phyloP scores from a whole-genome alignment of 306 rosid species.

The Dalbergia oliveri region DNA sequence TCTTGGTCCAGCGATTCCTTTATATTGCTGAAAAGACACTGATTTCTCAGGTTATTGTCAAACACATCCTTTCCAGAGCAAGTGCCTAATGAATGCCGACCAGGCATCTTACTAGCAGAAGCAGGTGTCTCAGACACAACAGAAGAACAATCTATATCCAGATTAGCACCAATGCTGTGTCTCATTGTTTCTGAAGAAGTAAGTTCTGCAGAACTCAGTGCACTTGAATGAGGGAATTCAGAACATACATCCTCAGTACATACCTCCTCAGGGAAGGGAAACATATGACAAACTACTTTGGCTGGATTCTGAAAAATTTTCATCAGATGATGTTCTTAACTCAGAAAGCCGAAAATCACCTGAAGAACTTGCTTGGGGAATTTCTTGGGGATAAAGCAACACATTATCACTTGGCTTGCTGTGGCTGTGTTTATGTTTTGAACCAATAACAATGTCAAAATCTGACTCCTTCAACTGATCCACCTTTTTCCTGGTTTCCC shows the following conservation, averaged over 20 bases:
- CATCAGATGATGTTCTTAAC: constrained; percentile 58
- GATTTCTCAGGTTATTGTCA: constrained; percentile 45
- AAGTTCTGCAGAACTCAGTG: constrained; percentile 49
- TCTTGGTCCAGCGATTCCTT: constrained; percentile 58
- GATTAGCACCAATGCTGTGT: constrained; percentile 40
- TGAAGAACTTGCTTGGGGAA: constrained; percentile 53
- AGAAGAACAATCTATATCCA: constrained; percentile 47
- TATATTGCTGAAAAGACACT: constrained; percentile 44
- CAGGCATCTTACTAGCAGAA: constrained; percentile 49
- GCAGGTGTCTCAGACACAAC: constrained; percentile 42
- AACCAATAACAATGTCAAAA: constrained; percentile 38
- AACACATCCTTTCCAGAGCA: constrained; percentile 40
- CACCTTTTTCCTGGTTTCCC: constrained; percentile 51
- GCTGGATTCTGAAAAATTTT: constrained; percentile 54
- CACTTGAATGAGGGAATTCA: constrained; percentile 60
- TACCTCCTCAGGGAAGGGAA: constrained; percentile 60
- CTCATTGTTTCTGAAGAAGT: constrained; percentile 41
- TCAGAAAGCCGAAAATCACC: constrained; percentile 52
- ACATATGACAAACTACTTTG: constrained; percentile 58
- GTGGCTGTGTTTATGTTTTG: constrained; percentile 35
- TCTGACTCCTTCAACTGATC: constrained; percentile 49
- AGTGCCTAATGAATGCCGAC: constrained; percentile 45
- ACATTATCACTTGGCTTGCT: constrained; percentile 50
- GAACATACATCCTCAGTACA: constrained; percentile 50
- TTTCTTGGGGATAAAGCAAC: constrained; percentile 59